These are phyloP conservation scores for Dendryphion nanum DNA, from an alignment of 2,329 filamentous ascomycete species.

Conservation along the genomic window DNA sequence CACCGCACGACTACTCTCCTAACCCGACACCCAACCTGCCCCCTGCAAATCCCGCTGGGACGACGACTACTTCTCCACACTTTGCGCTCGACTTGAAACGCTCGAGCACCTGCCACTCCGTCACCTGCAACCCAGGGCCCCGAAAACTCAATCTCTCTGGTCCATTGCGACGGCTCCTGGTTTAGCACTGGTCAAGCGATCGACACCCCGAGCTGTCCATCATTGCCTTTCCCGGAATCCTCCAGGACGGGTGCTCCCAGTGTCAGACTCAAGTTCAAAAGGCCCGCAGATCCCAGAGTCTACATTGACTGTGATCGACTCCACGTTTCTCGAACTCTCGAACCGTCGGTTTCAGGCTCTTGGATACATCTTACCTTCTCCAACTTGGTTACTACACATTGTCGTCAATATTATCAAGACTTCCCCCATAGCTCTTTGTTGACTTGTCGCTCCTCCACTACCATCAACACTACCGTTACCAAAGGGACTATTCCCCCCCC, in stretches of 20 bases:
- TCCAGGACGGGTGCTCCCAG: constrained; percentile 33
- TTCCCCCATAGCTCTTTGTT: constrained; percentile 25
- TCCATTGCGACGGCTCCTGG: constrained; percentile 36
- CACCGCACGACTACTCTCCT: background rate
- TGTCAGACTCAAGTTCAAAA: constrained; percentile 41
- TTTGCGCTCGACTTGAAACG: constrained; percentile 36
- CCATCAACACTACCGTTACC: background rate
- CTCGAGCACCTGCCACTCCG: constrained; percentile 34
- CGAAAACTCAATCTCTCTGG: constrained; percentile 34
- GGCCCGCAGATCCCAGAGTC: constrained; percentile 51
- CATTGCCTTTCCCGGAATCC: constrained; percentile 34
- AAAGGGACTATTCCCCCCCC: background rate
- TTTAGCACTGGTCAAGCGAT: constrained; percentile 36
- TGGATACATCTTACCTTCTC: too few species aligned
- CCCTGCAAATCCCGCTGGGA: constrained; percentile 24
- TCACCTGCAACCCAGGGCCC: constrained; percentile 26
- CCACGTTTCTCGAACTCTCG: constrained; percentile 45
- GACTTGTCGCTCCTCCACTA: background rate
- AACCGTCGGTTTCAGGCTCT: constrained; percentile 36
- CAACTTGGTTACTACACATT: constrained; percentile 14
- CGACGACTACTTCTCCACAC: constrained; percentile 31
- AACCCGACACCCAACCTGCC: constrained; percentile 12
- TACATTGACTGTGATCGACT: constrained; percentile 45
- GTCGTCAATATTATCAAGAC: constrained; percentile 22
- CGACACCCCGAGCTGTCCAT: constrained; percentile 37